Evolutionary conservation across 495 filamentous ascomycete species (phyloP).

Genomic region (Tuber umbilicatum): DNA sequence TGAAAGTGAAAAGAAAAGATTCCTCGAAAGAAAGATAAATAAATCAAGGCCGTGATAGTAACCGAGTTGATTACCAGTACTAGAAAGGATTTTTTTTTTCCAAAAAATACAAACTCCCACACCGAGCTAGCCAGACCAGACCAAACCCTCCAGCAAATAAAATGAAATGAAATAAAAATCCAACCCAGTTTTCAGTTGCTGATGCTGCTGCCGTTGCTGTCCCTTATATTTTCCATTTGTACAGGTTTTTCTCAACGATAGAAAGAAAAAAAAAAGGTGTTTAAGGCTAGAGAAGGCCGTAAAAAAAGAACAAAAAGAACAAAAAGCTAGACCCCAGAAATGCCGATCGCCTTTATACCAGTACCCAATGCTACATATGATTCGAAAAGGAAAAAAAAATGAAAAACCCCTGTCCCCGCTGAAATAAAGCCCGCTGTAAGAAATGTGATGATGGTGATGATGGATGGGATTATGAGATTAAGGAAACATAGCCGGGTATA

Average conservation of each 20-base stretch:
- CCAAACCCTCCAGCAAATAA: not conserved
- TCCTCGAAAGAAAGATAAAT: not conserved
- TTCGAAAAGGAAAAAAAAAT: slow-evolving; percentile 21
- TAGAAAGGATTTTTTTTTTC: too few relatives aligned
- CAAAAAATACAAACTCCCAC: not conserved
- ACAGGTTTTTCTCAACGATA: not conserved
- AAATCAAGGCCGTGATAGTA: not conserved
- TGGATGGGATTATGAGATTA: slow-evolving; percentile 1
- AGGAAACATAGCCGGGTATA: not conserved
- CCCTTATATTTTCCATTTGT: not conserved
- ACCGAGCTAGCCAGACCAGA: not conserved
- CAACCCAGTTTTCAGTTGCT: not conserved
- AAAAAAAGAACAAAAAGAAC: not conserved
- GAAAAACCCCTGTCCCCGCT: slow-evolving; percentile 11
- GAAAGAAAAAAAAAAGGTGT: not conserved
- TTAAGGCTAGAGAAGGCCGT: not conserved
- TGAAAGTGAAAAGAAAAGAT: not conserved
- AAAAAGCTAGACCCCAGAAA: slow-evolving; percentile 25
- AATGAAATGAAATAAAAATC: not conserved
- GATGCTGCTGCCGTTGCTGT: not conserved
- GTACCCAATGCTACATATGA: slow-evolving; percentile 27
- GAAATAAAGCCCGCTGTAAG: slow-evolving; percentile 14
- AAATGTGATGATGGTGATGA: slow-evolving; percentile 4
- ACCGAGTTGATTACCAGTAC: not conserved
- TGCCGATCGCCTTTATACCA: slow-evolving; percentile 33